phyloP scores from a whole-genome alignment of 257 asterid genomes.

The Lantana camara region DNA sequence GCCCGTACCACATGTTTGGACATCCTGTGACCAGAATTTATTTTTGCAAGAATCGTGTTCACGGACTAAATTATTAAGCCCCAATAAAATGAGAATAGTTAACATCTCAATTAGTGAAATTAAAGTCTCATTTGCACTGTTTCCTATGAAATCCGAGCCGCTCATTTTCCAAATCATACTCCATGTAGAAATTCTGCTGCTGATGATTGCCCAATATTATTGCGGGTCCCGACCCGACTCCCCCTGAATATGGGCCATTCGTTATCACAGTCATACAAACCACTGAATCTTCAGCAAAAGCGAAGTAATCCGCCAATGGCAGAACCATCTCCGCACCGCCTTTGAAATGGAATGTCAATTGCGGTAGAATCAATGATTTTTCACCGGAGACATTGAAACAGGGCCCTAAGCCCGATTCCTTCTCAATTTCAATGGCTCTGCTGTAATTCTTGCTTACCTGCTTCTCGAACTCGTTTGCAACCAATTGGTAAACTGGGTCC shows the following conservation, averaged over 20 bases:
- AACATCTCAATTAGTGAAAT: neutral
- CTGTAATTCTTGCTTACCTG: conserved; percentile 40
- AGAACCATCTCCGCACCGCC: conserved; percentile 57
- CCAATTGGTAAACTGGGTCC: conserved; percentile 24
- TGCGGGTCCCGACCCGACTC: conserved; percentile 44
- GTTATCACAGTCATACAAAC: conserved; percentile 48
- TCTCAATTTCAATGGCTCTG: conserved; percentile 38
- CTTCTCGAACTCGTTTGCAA: conserved; percentile 45
- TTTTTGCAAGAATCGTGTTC: neutral
- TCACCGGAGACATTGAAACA: conserved; percentile 46
- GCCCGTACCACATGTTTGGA: too few species aligned
- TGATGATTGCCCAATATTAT: conserved; percentile 61
- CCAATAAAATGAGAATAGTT: neutral
- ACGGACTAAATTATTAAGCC: conserved; percentile 14
- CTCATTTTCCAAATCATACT: conserved; percentile 61
- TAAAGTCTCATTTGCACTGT: conserved; percentile 30
- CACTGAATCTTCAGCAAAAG: conserved; percentile 43
- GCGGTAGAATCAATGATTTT: conserved; percentile 28
- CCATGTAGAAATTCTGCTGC: conserved; percentile 61
- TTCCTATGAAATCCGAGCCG: conserved; percentile 55
- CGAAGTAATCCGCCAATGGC: conserved; percentile 50
- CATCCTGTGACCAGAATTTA: neutral
- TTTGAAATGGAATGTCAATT: conserved; percentile 42
- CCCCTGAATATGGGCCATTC: neutral
- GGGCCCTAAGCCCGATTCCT: conserved; percentile 44